Conservation (phyloP, 768 basidiomycete species). For the Candolleomyces eurysporus region DNA sequence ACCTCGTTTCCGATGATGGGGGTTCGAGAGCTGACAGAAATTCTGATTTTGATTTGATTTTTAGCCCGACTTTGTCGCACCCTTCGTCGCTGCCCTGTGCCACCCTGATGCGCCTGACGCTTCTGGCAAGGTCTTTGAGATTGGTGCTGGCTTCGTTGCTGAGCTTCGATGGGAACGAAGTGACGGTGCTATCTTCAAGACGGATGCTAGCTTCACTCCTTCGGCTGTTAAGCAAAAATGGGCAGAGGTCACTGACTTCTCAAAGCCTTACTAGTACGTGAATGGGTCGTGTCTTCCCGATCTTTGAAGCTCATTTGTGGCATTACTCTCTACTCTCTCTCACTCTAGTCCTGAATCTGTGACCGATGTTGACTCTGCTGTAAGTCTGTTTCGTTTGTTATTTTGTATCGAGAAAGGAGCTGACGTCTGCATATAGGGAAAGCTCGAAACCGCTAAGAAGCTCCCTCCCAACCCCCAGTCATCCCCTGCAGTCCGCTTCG, state of each 20-base stretch:
- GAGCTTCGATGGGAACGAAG: slow-evolving; percentile 94
- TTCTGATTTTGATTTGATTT: slow-evolving; percentile 3
- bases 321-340: too few relatives aligned
- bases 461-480: slow-evolving; percentile 69
- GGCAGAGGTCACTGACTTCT: slow-evolving; percentile 79
- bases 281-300: background rate
- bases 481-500: slow-evolving; percentile 71
- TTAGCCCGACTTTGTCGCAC: slow-evolving; percentile 89
- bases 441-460: slow-evolving; percentile 62
- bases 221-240: slow-evolving; percentile 91
- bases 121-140: slow-evolving; percentile 83
- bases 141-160: slow-evolving; percentile 89
- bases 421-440: slow-evolving; percentile 33
- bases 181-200: slow-evolving; percentile 84
- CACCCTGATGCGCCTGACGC: slow-evolving; percentile 83
- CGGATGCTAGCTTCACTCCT: slow-evolving; percentile 88
- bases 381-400: slow-evolving; percentile 22
- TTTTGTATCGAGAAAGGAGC: background rate
- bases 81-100: slow-evolving; percentile 84
- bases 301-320: slow-evolving; percentile 6
- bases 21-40: background rate
- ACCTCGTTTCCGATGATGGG: too few relatives aligned
- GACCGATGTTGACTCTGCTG: slow-evolving; percentile 60
- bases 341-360: slow-evolving; percentile 58
- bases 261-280: slow-evolving; percentile 63